Conservation (phyloP, 2,329 filamentous ascomycete genomes). For the Diaporthe sp. region DNA sequence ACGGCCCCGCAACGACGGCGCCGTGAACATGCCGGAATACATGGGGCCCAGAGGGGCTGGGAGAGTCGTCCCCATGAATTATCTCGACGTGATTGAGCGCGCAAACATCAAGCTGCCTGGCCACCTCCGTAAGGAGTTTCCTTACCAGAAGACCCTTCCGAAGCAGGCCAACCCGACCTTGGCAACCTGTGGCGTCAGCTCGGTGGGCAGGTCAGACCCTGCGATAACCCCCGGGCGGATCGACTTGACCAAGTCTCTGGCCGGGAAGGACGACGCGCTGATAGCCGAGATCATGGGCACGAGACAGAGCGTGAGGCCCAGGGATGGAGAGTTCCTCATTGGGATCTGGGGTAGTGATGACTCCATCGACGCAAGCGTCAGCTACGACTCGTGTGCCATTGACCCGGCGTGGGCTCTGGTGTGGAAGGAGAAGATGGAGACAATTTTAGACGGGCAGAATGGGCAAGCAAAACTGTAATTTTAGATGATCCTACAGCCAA, state of each 20-base stretch:
- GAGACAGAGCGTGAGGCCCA: conserved; percentile 27
- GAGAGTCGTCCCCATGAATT: conserved; percentile 28
- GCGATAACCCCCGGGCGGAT: conserved; percentile 8
- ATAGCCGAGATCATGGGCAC: conserved; percentile 23
- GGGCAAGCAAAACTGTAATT: conserved; percentile 20
- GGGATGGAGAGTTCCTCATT: conserved; percentile 32
- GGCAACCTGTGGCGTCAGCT: conserved; percentile 33
- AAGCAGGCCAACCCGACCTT: conserved; percentile 29
- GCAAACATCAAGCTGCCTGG: conserved; percentile 23
- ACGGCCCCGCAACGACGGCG: not conserved
- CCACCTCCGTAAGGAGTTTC: conserved; percentile 7
- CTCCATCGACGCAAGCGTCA: conserved; percentile 16
- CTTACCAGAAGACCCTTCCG: conserved; percentile 19
- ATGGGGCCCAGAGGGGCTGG: conserved; percentile 29
- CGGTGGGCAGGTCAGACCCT: conserved; percentile 26
- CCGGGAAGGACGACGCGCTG: not conserved
- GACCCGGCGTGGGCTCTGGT: conserved; percentile 26
- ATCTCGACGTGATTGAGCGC: conserved; percentile 30
- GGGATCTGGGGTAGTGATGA: conserved; percentile 29
- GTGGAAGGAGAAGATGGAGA: conserved; percentile 26
- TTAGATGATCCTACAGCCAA: not conserved
- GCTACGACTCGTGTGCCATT: conserved; percentile 31
- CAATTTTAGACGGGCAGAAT: not conserved
- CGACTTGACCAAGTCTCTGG: conserved; percentile 20
- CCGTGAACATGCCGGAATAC: not conserved